These are phyloP conservation scores for Pedinophyceae sp. DNA, from an alignment of 139 green algal genomes.

Conservation along the genomic window DNA sequence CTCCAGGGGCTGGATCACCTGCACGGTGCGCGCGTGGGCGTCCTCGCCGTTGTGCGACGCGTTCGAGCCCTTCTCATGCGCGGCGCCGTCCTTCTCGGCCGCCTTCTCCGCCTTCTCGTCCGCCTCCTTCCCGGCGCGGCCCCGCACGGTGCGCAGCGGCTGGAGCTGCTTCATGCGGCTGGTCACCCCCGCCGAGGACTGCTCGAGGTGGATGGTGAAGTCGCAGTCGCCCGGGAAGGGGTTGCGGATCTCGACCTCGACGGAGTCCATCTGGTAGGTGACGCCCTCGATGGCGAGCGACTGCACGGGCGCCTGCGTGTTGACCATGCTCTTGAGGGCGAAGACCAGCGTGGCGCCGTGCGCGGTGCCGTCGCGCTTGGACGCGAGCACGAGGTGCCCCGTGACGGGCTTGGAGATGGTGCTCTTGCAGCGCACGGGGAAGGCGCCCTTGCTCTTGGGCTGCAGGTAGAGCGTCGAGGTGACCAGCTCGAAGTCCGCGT, in stretches of 20 bases:
- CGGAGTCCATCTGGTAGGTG: constrained; percentile 43
- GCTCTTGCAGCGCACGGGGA: constrained; percentile 19
- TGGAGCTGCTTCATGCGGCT: too few species aligned
- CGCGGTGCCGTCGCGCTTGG: constrained; percentile 14
- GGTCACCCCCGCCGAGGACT: too few species aligned
- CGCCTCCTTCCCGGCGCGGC: too few species aligned
- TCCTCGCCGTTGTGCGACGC: too few species aligned
- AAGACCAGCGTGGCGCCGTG: constrained; percentile 54
- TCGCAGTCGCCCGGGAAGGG: constrained; percentile 51
- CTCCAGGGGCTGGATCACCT: too few species aligned
- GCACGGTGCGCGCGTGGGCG: too few species aligned
- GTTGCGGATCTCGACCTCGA: constrained; percentile 46
- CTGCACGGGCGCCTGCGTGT: constrained; percentile 31
- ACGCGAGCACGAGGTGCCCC: constrained; percentile 12
- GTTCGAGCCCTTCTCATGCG: background rate
- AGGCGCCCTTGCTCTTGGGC: constrained; percentile 17
- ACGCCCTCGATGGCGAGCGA: constrained; percentile 15
- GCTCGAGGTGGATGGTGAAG: constrained; percentile 28
- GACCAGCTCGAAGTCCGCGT: constrained; percentile 41
- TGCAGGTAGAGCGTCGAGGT: constrained; percentile 34
- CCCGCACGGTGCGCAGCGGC: too few species aligned
- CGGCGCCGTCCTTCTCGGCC: background rate
- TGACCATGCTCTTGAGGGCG: constrained; percentile 22
- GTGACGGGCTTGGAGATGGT: constrained; percentile 19
- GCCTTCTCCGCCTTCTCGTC: too few species aligned